Evolutionary conservation across 345 rosid genomes (phyloP).

Genomic region (Leavenworthia alabamica): DNA sequence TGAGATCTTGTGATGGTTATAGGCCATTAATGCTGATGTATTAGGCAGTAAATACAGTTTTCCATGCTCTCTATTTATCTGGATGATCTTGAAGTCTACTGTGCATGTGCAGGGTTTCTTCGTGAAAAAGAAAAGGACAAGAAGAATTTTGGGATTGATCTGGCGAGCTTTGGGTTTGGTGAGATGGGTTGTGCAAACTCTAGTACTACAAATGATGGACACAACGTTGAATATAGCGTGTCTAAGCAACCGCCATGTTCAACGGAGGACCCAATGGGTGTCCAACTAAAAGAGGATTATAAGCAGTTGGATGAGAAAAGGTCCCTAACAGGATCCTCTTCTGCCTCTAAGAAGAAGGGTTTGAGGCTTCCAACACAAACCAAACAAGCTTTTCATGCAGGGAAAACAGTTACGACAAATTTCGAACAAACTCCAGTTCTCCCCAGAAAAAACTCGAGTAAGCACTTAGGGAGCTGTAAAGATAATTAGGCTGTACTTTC

Average conservation of each 20-base stretch:
- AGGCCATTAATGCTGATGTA: neutral
- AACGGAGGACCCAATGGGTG: neutral
- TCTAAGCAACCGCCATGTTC: neutral
- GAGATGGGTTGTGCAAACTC: slow-evolving; percentile 3
- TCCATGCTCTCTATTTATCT: slow-evolving; percentile 1
- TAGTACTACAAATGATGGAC: neutral
- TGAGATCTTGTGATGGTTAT: slow-evolving; percentile 3
- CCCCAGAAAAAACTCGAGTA: neutral
- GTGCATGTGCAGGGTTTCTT: slow-evolving; percentile 15
- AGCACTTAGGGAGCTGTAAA: slow-evolving; percentile 5
- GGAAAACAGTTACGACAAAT: slow-evolving; percentile 13
- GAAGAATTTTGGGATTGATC: neutral
- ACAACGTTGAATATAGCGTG: neutral
- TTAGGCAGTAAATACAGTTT: neutral
- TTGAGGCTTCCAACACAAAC: slow-evolving; percentile 28
- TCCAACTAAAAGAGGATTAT: neutral
- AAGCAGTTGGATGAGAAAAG: slow-evolving; percentile 8
- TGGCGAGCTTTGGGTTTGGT: slow-evolving; percentile 3
- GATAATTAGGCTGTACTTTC: neutral
- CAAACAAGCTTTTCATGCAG: slow-evolving; percentile 15
- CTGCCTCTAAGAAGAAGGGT: slow-evolving; percentile 24
- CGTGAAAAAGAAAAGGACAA: slow-evolving; percentile 3
- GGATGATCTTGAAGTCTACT: neutral
- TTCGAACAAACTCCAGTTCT: neutral
- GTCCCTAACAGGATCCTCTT: slow-evolving; percentile 20